phyloP scores from a whole-genome alignment of 1,139 yeast genomes.

The Spencermartinsiella ligniputridi region DNA sequence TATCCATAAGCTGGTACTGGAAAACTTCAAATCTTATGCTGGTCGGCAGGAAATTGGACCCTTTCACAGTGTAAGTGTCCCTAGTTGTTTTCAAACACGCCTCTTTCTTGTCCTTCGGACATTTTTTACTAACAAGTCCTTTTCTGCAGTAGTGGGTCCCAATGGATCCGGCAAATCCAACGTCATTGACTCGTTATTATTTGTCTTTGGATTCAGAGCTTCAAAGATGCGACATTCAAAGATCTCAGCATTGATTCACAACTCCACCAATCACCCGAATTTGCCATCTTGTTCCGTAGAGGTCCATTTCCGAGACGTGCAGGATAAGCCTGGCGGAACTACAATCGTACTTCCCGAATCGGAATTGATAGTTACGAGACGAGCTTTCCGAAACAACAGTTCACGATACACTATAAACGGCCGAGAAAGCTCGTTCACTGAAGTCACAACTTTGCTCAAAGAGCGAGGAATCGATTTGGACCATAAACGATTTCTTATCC shows the following conservation, averaged over 20 bases:
- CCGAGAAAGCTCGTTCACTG: slow-evolving; percentile 65
- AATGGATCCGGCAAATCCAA: slow-evolving; percentile 98
- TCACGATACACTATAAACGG: slow-evolving; percentile 78
- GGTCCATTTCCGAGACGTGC: slow-evolving; percentile 78
- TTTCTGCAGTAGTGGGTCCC: slow-evolving; percentile 98
- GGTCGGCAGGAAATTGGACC: slow-evolving; percentile 96
- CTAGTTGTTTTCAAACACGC: background rate
- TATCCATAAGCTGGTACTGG: slow-evolving; percentile 65
- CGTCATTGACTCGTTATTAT: slow-evolving; percentile 91
- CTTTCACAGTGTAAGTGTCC: slow-evolving; percentile 49
- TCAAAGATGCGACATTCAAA: slow-evolving; percentile 96
- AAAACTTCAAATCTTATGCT: slow-evolving; percentile 93
- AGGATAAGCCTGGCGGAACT: slow-evolving; percentile 51
- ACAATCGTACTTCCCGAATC: slow-evolving; percentile 49
- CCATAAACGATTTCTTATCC: slow-evolving; percentile 86
- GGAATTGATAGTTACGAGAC: slow-evolving; percentile 68
- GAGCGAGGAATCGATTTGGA: slow-evolving; percentile 92
- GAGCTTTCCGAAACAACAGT: slow-evolving; percentile 69
- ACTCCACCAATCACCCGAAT: slow-evolving; percentile 59
- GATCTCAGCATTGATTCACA: slow-evolving; percentile 84
- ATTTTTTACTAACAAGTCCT: slow-evolving; percentile 46
- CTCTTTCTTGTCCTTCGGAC: background rate
- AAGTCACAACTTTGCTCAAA: slow-evolving; percentile 69
- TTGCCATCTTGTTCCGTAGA: slow-evolving; percentile 83
- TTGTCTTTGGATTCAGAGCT: slow-evolving; percentile 96